These are phyloP conservation scores for Talaromyces sp. DNA, from an alignment of 2,329 filamentous ascomycete genomes.

Conservation along the genomic window DNA sequence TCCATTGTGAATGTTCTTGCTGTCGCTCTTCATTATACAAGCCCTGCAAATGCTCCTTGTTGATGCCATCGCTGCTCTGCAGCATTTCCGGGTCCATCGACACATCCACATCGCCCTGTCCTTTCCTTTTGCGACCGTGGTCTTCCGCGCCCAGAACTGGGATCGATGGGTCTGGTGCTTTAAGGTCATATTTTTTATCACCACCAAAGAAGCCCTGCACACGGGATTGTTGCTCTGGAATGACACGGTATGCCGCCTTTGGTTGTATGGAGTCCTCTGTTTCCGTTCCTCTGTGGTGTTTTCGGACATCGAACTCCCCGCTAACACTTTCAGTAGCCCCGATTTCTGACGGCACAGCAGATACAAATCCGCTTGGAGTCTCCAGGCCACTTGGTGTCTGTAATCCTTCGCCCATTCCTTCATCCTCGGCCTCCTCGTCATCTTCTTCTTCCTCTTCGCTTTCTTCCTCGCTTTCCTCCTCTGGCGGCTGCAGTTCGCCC, in stretches of 20 bases:
- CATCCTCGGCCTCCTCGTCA: conserved; percentile 61
- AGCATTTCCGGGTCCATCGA: conserved; percentile 83
- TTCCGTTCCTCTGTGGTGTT: conserved; percentile 77
- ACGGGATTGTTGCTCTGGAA: conserved; percentile 81
- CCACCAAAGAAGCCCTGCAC: conserved; percentile 94
- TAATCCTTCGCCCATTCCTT: conserved; percentile 59
- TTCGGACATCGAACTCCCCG: conserved; percentile 87
- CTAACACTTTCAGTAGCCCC: conserved; percentile 69
- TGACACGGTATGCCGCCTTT: conserved; percentile 78
- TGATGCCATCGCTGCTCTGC: conserved; percentile 68
- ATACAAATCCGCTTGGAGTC: conserved; percentile 75
- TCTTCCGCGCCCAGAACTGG: conserved; percentile 79
- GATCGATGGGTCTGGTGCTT: conserved; percentile 53
- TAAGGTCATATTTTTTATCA: conserved; percentile 88
- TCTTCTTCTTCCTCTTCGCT: conserved; percentile 66
- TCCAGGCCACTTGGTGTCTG: conserved; percentile 74
- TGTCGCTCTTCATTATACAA: conserved; percentile 71
- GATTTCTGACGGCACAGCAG: conserved; percentile 75
- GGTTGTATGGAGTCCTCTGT: conserved; percentile 75
- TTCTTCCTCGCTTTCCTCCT: conserved; percentile 66
- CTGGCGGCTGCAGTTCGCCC: conserved; percentile 82
- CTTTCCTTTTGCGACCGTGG: conserved; percentile 78
- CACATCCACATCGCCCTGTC: conserved; percentile 91
- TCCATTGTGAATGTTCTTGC: conserved; percentile 66
- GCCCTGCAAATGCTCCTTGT: conserved; percentile 75